These are phyloP conservation scores for Nidularia sp. DNA, from an alignment of 768 basidiomycete species.

Conservation along the genomic window DNA sequence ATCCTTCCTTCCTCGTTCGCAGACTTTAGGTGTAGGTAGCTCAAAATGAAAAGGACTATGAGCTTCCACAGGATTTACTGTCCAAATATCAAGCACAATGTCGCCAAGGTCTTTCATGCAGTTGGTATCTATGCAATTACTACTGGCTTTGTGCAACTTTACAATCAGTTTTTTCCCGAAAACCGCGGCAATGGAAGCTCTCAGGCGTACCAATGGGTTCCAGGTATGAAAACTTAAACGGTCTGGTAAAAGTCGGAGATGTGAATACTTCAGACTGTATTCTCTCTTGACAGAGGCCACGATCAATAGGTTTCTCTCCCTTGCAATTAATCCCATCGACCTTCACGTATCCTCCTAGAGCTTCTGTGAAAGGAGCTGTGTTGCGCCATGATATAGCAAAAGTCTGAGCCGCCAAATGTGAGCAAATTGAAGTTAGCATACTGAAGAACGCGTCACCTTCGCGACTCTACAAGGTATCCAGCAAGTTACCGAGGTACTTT, in stretches of 20 bases:
- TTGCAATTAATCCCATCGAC: background rate
- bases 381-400: background rate
- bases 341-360: background rate
- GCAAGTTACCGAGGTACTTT: background rate
- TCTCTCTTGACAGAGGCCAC: background rate
- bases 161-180: too few relatives aligned
- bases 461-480: background rate
- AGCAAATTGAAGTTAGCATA: background rate
- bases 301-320: background rate
- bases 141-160: too few relatives aligned
- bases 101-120: background rate
- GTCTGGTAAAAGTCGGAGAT: background rate
- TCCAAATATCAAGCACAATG: background rate
- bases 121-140: background rate
- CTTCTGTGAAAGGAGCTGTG: background rate
- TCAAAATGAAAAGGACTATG: background rate
- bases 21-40: background rate
- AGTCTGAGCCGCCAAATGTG: background rate
- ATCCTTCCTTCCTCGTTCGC: background rate
- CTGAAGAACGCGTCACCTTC: background rate
- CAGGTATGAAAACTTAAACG: background rate
- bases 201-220: background rate
- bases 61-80: background rate
- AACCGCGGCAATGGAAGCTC: background rate
- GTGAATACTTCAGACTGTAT: background rate